Percentiles rank a stretch among this genome's conserved stretches.
Conservation (phyloP, 441 rosid species). For the Erodium moschatum region DNA sequence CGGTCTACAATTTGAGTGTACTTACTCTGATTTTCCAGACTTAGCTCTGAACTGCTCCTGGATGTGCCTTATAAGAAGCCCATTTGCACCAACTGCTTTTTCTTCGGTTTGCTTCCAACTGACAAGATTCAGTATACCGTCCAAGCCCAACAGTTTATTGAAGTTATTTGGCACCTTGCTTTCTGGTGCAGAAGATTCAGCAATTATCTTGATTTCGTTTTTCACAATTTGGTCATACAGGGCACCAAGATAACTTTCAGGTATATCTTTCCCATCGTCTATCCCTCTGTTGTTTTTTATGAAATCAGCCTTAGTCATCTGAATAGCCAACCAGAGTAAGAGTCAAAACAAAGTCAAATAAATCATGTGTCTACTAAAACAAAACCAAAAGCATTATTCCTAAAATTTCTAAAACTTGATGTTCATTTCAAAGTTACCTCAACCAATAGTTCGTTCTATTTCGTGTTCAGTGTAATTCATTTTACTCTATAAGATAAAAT, state of each 20-base stretch:
- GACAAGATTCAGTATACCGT: slow-evolving; percentile 82
- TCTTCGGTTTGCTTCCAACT: slow-evolving; percentile 75
- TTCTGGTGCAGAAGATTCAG: slow-evolving; percentile 70
- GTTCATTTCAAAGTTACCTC: not conserved
- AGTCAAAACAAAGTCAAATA: slow-evolving; percentile 22
- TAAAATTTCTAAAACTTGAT: too few species aligned
- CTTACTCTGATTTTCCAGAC: slow-evolving; percentile 92
- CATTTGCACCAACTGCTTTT: slow-evolving; percentile 87
- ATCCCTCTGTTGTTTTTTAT: slow-evolving; percentile 84
- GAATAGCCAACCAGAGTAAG: slow-evolving; percentile 28
- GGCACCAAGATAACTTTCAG: slow-evolving; percentile 73
- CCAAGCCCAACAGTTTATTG: slow-evolving; percentile 77
- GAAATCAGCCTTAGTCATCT: slow-evolving; percentile 92
- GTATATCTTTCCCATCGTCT: slow-evolving; percentile 93
- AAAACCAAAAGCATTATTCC: not conserved
- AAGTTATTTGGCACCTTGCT: slow-evolving; percentile 80
- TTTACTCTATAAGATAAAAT: not conserved
- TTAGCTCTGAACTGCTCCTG: slow-evolving; percentile 90
- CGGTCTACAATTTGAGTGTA: not conserved
- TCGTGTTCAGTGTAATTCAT: not conserved
- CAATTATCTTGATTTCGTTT: slow-evolving; percentile 85
- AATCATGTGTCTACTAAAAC: not conserved
- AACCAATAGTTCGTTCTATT: not conserved
- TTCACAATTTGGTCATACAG: slow-evolving; percentile 80
- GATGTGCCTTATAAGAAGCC: slow-evolving; percentile 84